Percentiles rank a stretch among this genome's conserved stretches.
These are phyloP conservation scores for Leccinum boreale DNA, from an alignment of 768 basidiomycete genomes.

Conservation along the genomic window DNA sequence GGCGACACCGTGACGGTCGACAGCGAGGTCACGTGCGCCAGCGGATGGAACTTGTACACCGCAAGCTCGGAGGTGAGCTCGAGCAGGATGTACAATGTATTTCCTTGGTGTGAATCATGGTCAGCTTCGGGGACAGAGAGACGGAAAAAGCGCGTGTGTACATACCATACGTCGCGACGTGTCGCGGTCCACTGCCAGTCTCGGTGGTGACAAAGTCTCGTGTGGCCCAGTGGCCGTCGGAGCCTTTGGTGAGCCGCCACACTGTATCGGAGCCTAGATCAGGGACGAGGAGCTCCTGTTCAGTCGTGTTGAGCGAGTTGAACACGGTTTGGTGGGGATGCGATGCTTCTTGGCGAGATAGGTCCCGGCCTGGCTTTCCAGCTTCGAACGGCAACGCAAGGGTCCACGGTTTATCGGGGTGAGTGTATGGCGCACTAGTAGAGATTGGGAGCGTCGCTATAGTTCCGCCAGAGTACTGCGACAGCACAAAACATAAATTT, in stretches of 20 bases:
- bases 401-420: slow-evolving; percentile 30
- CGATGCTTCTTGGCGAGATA: slow-evolving; percentile 61
- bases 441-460: slow-evolving; percentile 57
- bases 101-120: slow-evolving; percentile 38
- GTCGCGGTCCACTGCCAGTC: slow-evolving; percentile 68
- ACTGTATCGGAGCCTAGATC: slow-evolving; percentile 76
- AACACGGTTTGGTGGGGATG: slow-evolving; percentile 74
- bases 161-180: slow-evolving; percentile 62
- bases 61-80: slow-evolving; percentile 62
- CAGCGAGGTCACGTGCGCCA: slow-evolving; percentile 38
- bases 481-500: not conserved
- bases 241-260: slow-evolving; percentile 47
- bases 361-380: slow-evolving; percentile 57
- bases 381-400: slow-evolving; percentile 38
- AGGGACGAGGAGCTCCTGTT: slow-evolving; percentile 62
- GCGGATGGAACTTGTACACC: slow-evolving; percentile 49
- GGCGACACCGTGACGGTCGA: slow-evolving; percentile 49
- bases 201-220: slow-evolving; percentile 46
- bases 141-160: not conserved
- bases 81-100: slow-evolving; percentile 59
- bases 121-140: no score
- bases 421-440: slow-evolving; percentile 43
- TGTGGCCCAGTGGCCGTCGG: slow-evolving; percentile 46
- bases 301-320: slow-evolving; percentile 39
- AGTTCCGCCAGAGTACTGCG: slow-evolving; percentile 67